Evolutionary conservation across 495 filamentous ascomycete genomes (phyloP).

Genomic region (Pseudomonodictys pantanalensis): DNA sequence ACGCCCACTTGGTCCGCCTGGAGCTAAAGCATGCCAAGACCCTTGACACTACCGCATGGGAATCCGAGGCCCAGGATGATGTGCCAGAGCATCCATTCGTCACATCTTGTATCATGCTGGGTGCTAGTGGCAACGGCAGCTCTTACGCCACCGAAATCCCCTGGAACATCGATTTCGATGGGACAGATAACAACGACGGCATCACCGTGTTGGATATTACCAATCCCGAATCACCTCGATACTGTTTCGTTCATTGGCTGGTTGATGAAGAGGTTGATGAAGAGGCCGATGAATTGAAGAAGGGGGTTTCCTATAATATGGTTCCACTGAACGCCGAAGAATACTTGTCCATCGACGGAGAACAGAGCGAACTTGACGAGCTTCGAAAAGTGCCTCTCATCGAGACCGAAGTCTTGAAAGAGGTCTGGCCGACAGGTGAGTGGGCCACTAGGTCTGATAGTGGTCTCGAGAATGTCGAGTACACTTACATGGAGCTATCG

Average conservation of each 20-base stretch:
- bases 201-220: constrained; percentile 25
- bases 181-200: constrained; percentile 24
- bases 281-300: background rate
- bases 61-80: background rate
- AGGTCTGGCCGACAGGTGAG: background rate
- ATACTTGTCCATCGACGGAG: background rate
- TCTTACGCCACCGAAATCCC: background rate
- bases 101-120: constrained; percentile 16
- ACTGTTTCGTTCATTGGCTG: constrained; percentile 11
- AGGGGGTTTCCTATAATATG: background rate
- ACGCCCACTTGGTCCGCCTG: background rate
- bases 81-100: constrained; percentile 15
- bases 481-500: too few relatives aligned
- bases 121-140: background rate
- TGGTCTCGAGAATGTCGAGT: background rate
- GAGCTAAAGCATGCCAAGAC: constrained; percentile 7
- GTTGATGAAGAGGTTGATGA: background rate
- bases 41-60: background rate
- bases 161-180: constrained; percentile 13
- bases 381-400: background rate
- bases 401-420: background rate
- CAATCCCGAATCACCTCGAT: background rate
- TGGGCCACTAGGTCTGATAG: background rate
- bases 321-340: constrained; percentile 1
- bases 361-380: background rate